Percentiles rank a stretch among this genome's conserved stretches.
Conservation (phyloP, 2,329 filamentous ascomycete species). For the Fusarium veterinarium region DNA sequence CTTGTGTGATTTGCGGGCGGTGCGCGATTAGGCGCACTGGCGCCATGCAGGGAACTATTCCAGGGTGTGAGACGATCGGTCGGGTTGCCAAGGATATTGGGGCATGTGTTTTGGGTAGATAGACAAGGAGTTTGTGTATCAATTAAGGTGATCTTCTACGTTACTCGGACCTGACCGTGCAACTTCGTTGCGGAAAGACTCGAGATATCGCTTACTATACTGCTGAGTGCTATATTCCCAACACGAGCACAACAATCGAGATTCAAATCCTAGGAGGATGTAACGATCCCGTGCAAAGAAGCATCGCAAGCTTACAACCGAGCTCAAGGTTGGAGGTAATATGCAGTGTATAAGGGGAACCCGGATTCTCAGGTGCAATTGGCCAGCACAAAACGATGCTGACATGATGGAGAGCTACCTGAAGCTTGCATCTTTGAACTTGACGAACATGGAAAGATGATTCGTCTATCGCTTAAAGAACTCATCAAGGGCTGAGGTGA, state of each 20-base stretch:
- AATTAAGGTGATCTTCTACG: background rate
- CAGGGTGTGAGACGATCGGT: constrained; percentile 30
- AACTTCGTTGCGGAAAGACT: background rate
- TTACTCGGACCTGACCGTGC: background rate
- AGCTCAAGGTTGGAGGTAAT: background rate
- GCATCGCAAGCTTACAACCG: constrained; percentile 7
- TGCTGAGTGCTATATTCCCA: background rate
- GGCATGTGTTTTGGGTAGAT: constrained; percentile 7
- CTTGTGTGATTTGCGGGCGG: constrained; percentile 39
- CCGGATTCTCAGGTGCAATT: constrained; percentile 9
- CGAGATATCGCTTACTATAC: background rate
- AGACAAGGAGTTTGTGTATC: background rate
- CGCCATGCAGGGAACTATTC: constrained; percentile 35
- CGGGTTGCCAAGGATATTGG: constrained; percentile 9
- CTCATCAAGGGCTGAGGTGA: constrained; percentile 23
- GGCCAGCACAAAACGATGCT: background rate
- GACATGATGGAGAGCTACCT: constrained; percentile 13
- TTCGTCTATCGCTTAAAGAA: constrained; percentile 1
- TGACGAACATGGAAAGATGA: background rate
- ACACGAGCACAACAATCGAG: background rate
- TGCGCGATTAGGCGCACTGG: constrained; percentile 44
- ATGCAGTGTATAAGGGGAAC: constrained; percentile 9
- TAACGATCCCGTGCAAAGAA: constrained; percentile 10
- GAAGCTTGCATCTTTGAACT: constrained; percentile 11
- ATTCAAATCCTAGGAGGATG: constrained; percentile 11